These are phyloP conservation scores for Wallacemonas collosoma DNA, from an alignment of 208 protist species.

Conservation along the genomic window DNA sequence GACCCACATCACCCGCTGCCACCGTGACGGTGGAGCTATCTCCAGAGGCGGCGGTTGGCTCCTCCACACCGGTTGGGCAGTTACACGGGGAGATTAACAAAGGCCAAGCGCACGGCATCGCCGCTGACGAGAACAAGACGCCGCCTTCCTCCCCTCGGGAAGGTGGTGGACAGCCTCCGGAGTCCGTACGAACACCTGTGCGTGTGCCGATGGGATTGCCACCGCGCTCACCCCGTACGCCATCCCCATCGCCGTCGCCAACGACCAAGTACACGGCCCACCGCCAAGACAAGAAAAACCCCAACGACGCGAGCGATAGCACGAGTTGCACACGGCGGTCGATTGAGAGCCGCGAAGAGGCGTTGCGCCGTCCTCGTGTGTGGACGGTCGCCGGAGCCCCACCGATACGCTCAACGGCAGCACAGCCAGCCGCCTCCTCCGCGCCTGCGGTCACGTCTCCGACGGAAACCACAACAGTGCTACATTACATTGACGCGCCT, in stretches of 20 bases:
- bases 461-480: neutral
- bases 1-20: neutral
- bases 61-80: no score
- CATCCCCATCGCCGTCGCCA: neutral
- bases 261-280: neutral
- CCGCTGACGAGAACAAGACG: no score
- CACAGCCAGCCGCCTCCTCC: neutral
- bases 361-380: constrained; percentile 33
- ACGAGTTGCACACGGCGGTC: neutral
- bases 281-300: neutral
- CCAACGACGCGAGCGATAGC: neutral
- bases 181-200: neutral
- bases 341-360: neutral
- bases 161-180: neutral
- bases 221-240: constrained; percentile 9
- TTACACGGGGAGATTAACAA: no score
- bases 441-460: neutral
- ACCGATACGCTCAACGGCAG: neutral
- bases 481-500: constrained; percentile 41
- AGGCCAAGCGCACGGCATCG: no score
- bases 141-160: no score
- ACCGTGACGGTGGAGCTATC: constrained; percentile 9
- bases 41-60: neutral
- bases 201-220: neutral
- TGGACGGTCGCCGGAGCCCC: constrained; percentile 63